Conservation (phyloP, 2,329 filamentous ascomycete species). For the Didymosphaeria variabile region DNA sequence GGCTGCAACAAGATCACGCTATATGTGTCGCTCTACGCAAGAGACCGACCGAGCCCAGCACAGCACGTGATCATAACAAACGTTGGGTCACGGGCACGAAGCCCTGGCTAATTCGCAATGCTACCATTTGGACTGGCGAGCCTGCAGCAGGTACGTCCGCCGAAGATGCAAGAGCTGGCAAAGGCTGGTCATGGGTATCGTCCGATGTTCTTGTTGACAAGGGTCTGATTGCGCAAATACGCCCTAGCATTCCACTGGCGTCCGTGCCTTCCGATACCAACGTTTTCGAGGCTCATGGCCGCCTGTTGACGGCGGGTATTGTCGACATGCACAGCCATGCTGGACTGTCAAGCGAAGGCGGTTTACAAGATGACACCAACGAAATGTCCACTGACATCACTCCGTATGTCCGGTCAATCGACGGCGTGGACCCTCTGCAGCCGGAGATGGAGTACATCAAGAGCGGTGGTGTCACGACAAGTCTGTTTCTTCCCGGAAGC, state of each 20-base stretch:
- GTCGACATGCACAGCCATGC: conserved; percentile 78
- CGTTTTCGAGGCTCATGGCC: conserved; percentile 67
- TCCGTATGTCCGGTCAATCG: conserved; percentile 73
- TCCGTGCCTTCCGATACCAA: conserved; percentile 59
- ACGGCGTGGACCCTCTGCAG: conserved; percentile 70
- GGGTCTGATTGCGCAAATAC: conserved; percentile 68
- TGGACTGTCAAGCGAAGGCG: conserved; percentile 58
- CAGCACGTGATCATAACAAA: conserved; percentile 66
- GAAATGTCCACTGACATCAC: conserved; percentile 72
- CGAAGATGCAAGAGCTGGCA: conserved; percentile 65
- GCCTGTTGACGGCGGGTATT: conserved; percentile 71
- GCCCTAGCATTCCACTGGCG: conserved; percentile 53
- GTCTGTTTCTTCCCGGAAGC: conserved; percentile 71
- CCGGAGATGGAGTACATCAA: conserved; percentile 74
- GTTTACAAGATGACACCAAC: conserved; percentile 69
- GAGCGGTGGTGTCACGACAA: conserved; percentile 76
- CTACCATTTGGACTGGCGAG: conserved; percentile 73
- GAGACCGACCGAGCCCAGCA: conserved; percentile 65
- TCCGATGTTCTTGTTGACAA: conserved; percentile 69
- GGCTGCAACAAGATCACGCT: conserved; percentile 63
- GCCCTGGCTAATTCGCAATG: conserved; percentile 71
- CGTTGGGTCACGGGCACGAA: conserved; percentile 67
- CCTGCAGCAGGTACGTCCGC: conserved; percentile 61
- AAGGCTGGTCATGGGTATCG: conserved; percentile 67
- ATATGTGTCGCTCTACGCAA: conserved; percentile 65